A percentile compares a stretch with the other conserved stretches of the same genome.
Evolutionary conservation across 768 basidiomycete genomes (phyloP).

Genomic region (Termitomyces sp.): DNA sequence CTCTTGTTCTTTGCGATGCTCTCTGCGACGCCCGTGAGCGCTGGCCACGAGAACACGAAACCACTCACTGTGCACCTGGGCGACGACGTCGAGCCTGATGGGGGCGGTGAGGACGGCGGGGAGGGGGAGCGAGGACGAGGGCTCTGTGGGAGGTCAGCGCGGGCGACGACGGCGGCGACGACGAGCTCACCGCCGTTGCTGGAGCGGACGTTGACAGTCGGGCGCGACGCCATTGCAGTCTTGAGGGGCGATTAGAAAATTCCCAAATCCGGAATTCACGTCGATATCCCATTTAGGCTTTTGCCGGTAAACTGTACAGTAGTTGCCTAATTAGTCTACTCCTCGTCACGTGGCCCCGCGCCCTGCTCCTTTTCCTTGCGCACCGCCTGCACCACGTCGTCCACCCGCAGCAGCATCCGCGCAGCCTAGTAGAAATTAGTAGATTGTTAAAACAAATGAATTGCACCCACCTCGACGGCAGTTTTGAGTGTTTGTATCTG

Average conservation of each 20-base stretch:
- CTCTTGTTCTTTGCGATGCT: constrained; percentile 97
- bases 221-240: constrained; percentile 83
- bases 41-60: neutral
- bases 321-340: neutral
- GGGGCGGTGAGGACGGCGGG: constrained; percentile 97
- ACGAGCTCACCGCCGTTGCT: constrained; percentile 58
- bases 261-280: constrained; percentile 15
- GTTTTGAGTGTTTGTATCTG: constrained; percentile 96
- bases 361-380: constrained; percentile 65
- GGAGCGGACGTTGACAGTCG: constrained; percentile 83
- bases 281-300: constrained; percentile 24
- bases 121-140: constrained; percentile 84
- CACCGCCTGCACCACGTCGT: constrained; percentile 90
- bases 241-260: constrained; percentile 31
- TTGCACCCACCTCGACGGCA: constrained; percentile 71
- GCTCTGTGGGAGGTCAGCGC: constrained; percentile 40
- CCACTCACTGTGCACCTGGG: constrained; percentile 95
- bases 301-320: constrained; percentile 37
- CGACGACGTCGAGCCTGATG: constrained; percentile 97
- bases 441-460: neutral
- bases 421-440: constrained; percentile 50
- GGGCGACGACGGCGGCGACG: neutral
- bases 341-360: constrained; percentile 48
- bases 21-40: constrained; percentile 44
- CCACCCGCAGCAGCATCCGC: constrained; percentile 86